Base-by-base conservation (phyloP, 371 early-diverging fungal genomes). In the Mortierella sp. region DNA sequence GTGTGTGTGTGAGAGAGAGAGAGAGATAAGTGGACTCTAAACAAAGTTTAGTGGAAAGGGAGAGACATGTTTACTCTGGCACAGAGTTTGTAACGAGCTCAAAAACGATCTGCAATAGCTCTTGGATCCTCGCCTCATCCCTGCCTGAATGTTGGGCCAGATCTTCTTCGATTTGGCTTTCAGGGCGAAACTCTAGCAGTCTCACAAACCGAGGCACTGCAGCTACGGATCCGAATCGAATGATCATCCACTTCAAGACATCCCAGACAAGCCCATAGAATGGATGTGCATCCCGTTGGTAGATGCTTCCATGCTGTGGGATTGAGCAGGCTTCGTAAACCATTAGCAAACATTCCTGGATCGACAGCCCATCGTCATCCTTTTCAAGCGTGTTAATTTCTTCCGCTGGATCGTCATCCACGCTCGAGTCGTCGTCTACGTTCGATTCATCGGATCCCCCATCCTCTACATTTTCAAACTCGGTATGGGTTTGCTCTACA, bases 191-290 rank as follows among this genome's bases (percentile, higher is more conserved):
- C 25, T 68, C 58, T 23, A 71, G 44, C 58, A 76, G 60, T 1
- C 23, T 52, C 11, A 61, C 53, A 44, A 76, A 76, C 11, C 65
- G 60, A 0, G 77, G 72, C 9, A 29, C 29, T 7, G 55, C 48
- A 14, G 72, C 68, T 3, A 72, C 62, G 2, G 71, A 52, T 11
- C 72, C 68, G 4, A 76, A 37, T 15, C 72, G 64, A 12, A 76
- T 64, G 15, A 60, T 19, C 53, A 68, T 68, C 19, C 68, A 23
- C 23, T 64, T 59, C 52, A 76, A 64, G 3, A 44, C 53, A 43
- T 76, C 65, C 77, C 77, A 76, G 21, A 71, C 44, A 0, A 76
- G 68, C 11, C 21, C 65, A 25, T 53, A 30, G n/a, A 76, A 76
- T 6, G 77, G 72, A 30, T 76, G 77, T 37, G 5, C 37, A 14